A percentile compares a stretch with the other conserved stretches of the same genome.
These are phyloP conservation scores for Cytospora schulzeri DNA, from an alignment of 2,329 filamentous ascomycete genomes.

Conservation along the genomic window DNA sequence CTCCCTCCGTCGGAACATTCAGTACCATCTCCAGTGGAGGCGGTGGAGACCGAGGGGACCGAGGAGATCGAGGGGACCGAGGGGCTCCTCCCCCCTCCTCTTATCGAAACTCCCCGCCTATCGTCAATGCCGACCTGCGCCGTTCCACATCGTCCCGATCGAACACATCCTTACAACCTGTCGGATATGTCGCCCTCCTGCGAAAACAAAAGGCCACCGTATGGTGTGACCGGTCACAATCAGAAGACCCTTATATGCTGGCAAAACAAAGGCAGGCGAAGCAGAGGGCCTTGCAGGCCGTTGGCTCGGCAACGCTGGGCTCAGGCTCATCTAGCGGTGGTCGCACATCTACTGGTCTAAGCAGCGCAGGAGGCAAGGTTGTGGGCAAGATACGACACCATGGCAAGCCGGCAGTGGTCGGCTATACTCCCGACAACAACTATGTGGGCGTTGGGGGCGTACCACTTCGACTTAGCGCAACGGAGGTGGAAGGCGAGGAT, in stretches of 20 bases:
- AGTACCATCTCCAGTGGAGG: slow-evolving; percentile 64
- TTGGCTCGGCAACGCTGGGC: slow-evolving; percentile 61
- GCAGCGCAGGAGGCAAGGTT: slow-evolving; percentile 62
- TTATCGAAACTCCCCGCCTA: slow-evolving; percentile 54
- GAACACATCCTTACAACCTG: slow-evolving; percentile 57
- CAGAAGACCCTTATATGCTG: slow-evolving; percentile 81
- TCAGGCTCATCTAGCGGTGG: slow-evolving; percentile 46
- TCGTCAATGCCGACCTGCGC: slow-evolving; percentile 59
- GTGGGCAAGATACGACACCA: slow-evolving; percentile 88
- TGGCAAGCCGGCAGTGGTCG: slow-evolving; percentile 75
- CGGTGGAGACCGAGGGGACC: slow-evolving; percentile 35
- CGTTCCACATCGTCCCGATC: slow-evolving; percentile 83
- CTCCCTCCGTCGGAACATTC: slow-evolving; percentile 68
- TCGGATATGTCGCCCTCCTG: slow-evolving; percentile 93
- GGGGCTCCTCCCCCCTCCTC: slow-evolving; percentile 53
- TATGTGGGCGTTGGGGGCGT: slow-evolving; percentile 77
- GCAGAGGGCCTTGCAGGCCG: slow-evolving; percentile 82
- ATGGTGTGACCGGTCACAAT: slow-evolving; percentile 94
- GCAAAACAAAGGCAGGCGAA: slow-evolving; percentile 87
- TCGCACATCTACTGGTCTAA: slow-evolving; percentile 65
- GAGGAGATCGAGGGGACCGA: slow-evolving; percentile 41
- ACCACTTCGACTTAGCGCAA: slow-evolving; percentile 89
- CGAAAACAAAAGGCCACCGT: slow-evolving; percentile 97
- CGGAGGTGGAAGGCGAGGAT: slow-evolving; percentile 87
- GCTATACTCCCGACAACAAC: slow-evolving; percentile 77